Evolutionary conservation across 495 filamentous ascomycete species (phyloP).

Genomic region (Annulohypoxylon bovei): DNA sequence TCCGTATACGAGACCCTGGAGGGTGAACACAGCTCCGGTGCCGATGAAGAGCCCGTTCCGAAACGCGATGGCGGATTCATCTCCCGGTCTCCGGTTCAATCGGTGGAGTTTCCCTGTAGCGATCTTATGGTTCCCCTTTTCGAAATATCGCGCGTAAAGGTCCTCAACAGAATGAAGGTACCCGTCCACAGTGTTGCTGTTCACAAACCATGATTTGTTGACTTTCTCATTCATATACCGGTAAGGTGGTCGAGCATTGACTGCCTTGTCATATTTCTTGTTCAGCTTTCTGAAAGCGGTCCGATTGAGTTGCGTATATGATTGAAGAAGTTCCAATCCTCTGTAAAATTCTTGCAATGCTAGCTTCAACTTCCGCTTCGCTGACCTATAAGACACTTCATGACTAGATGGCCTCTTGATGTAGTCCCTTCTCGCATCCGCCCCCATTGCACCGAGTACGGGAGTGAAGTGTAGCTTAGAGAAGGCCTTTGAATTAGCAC

Average conservation of each 20-base stretch:
- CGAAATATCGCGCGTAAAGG: constrained; percentile 91
- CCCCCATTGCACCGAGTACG: constrained; percentile 44
- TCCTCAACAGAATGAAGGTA: constrained; percentile 84
- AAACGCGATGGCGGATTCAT: constrained; percentile 78
- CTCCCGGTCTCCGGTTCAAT: constrained; percentile 68
- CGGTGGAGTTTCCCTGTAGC: constrained; percentile 85
- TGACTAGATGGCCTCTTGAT: constrained; percentile 64
- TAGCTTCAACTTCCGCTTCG: constrained; percentile 89
- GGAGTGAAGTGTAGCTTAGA: constrained; percentile 55
- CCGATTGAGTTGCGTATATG: constrained; percentile 86
- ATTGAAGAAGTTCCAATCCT: constrained; percentile 88
- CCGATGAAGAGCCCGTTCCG: constrained; percentile 83
- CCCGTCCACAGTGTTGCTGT: constrained; percentile 80
- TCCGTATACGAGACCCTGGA: constrained; percentile 78
- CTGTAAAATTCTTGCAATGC: constrained; percentile 94
- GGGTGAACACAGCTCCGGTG: constrained; percentile 73
- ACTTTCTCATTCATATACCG: constrained; percentile 93
- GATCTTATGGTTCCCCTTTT: constrained; percentile 88
- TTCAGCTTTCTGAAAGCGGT: constrained; percentile 97
- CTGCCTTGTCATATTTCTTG: constrained; percentile 96
- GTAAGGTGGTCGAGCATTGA: constrained; percentile 77
- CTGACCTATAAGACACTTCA: constrained; percentile 80
- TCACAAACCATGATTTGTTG: constrained; percentile 88
- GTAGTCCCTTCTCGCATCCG: constrained; percentile 68
- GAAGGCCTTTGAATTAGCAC: constrained; percentile 58